Evolutionary conservation across 1,284 basidiomycete genomes (phyloP), one percentile per base, ranked within the genome.

Genomic region (Rhodotorula sp.): DNA sequence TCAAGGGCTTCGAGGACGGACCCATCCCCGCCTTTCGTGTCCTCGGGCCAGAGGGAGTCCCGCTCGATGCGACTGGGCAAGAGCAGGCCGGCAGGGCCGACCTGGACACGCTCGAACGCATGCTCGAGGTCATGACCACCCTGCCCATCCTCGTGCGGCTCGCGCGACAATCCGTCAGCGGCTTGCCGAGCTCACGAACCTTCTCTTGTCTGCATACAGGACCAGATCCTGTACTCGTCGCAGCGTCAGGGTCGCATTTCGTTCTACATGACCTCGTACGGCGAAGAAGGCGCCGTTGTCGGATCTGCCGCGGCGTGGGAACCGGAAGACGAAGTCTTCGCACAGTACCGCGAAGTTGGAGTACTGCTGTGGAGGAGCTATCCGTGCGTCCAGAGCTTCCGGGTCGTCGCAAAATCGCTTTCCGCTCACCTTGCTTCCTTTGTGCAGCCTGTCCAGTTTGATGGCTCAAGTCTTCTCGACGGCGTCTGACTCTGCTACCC

Each of bases 391-490:
- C 48, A 34, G 0, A 23, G 46, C 34, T 71, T 60, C 74, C 74
- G 34, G 34, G 34, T 34, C 34, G 34, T 34, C 34, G 34, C 34
- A 34, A 34, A 34, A 34, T 49, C n/a, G 23, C 44, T 44, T 41
- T 48, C 21, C n/a, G 4, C 16, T 21, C 3, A n/a, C 49, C 42
- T 27, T 25, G 23, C 44, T 25, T 16, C 17, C 13, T 44, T 91
- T 42, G 86, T 86, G 17, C 70, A 78, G 77, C 9, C 59, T 78
- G 25, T 75, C 74, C 42, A 60, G 54, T 42, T 83, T 91, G 72
- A 93, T 96, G 90, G 88, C 88, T 1, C 93, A 95, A 81, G 93
- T 91, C 79, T 92, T 96, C 77, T 91, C 91, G 56, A 94, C 91
- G 76, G 83, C 88, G 76, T 87, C 91, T 73, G 93, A 96, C 81